phyloP scores from a whole-genome alignment of 2,329 filamentous ascomycete species.

The Aureobasidium sp. region DNA sequence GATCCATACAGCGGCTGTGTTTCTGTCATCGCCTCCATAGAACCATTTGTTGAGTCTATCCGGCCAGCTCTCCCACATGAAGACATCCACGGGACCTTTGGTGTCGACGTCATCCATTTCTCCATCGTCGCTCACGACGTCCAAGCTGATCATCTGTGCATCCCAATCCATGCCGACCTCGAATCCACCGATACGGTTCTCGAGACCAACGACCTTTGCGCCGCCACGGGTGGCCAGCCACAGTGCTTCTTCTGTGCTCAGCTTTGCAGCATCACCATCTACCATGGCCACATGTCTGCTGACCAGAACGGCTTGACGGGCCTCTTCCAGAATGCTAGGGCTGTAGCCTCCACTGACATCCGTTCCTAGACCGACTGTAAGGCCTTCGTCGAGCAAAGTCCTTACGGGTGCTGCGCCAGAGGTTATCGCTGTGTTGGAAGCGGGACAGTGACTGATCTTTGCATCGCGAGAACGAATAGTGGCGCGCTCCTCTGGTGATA shows the following conservation, averaged over 20 bases:
- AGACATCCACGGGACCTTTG: constrained; percentile 69
- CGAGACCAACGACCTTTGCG: constrained; percentile 70
- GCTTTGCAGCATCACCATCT: constrained; percentile 46
- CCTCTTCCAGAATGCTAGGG: constrained; percentile 73
- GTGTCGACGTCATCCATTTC: constrained; percentile 32
- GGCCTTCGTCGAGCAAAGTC: constrained; percentile 62
- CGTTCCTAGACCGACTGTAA: constrained; percentile 80
- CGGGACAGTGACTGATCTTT: constrained; percentile 79
- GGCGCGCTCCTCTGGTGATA: constrained; percentile 58
- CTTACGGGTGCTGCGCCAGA: constrained; percentile 72
- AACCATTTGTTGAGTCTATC: constrained; percentile 90
- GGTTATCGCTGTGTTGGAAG: constrained; percentile 75
- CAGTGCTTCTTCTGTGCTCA: constrained; percentile 79
- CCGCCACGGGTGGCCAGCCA: constrained; percentile 86
- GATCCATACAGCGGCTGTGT: constrained; percentile 85
- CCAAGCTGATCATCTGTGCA: constrained; percentile 71
- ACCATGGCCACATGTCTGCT: constrained; percentile 62
- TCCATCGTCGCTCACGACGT: constrained; percentile 28
- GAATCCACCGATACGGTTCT: constrained; percentile 67
- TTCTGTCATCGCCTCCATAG: constrained; percentile 86
- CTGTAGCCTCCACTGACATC: constrained; percentile 87
- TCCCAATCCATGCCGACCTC: constrained; percentile 86
- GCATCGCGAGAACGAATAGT: constrained; percentile 55
- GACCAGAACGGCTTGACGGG: constrained; percentile 71
- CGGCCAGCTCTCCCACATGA: constrained; percentile 85